Evolutionary conservation across 2,329 filamentous ascomycete genomes (phyloP).

Genomic region (Aspergillus clavatus): DNA sequence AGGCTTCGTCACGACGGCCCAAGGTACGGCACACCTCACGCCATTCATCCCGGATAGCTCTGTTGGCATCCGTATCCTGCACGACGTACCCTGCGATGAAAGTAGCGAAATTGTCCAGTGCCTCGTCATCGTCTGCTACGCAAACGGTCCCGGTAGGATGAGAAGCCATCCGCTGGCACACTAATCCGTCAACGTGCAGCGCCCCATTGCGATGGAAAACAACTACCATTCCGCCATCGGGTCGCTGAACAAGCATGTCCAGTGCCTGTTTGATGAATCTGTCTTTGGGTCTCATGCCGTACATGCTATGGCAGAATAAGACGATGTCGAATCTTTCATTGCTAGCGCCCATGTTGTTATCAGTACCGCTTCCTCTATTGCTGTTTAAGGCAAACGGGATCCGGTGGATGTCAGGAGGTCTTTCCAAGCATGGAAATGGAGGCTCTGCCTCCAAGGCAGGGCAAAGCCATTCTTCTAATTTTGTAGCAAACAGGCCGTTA

Average conservation of each 20-base stretch:
- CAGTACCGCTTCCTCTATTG: conserved; percentile 14
- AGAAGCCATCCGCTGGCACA: conserved; percentile 44
- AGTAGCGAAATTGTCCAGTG: conserved; percentile 48
- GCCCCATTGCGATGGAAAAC: conserved; percentile 52
- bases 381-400: conserved; percentile 16
- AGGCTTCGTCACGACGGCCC: conserved; percentile 36
- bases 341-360: conserved; percentile 14
- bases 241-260: conserved; percentile 40
- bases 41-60: conserved; percentile 41
- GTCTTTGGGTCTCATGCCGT: conserved; percentile 52
- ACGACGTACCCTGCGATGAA: conserved; percentile 49
- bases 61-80: conserved; percentile 27
- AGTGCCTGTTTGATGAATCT: conserved; percentile 46
- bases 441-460: conserved; percentile 21
- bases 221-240: conserved; percentile 41
- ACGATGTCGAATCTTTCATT: conserved; percentile 50
- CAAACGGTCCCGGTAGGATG: conserved; percentile 45
- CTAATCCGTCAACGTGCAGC: conserved; percentile 46
- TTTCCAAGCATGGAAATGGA: conserved; percentile 11
- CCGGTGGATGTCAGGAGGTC: conserved; percentile 5
- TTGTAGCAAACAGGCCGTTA: conserved; percentile 43
- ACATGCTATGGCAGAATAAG: conserved; percentile 62
- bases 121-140: conserved; percentile 44
- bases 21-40: conserved; percentile 50
- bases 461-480: conserved; percentile 43